These are phyloP conservation scores for Saturnispora sekii DNA, from an alignment of 805 yeast species.

Conservation along the genomic window DNA sequence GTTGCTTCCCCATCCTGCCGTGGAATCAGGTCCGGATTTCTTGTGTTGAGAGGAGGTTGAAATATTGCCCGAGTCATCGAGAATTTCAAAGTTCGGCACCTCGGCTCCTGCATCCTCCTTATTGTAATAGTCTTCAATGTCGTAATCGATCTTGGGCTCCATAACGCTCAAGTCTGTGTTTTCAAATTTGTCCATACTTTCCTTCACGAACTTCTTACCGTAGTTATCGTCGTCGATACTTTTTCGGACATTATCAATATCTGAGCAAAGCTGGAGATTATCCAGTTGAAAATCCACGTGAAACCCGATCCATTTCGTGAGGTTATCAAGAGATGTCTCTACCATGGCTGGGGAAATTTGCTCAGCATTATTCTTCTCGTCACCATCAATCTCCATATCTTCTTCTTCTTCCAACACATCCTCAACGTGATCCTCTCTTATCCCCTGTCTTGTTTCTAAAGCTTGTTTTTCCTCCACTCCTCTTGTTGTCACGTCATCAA, in stretches of 20 bases:
- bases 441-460: too few species aligned
- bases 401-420: neutral
- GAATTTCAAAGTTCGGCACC: constrained; percentile 2
- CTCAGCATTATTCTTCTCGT: neutral
- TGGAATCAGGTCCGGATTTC: neutral
- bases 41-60: neutral
- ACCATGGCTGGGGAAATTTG: neutral
- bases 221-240: constrained; percentile 6
- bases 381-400: neutral
- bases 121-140: constrained; percentile 6
- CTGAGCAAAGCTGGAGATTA: constrained; percentile 1
- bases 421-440: neutral
- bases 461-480: too few species aligned
- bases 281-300: neutral
- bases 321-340: too few species aligned
- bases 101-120: neutral
- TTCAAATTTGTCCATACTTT: constrained; percentile 5
- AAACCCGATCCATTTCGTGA: too few species aligned
- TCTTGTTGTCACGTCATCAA: constrained; percentile 42
- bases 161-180: neutral
- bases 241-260: constrained; percentile 6
- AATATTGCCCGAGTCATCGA: neutral
- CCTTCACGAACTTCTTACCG: constrained; percentile 5
- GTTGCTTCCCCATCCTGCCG: neutral
- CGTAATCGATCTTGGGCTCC: constrained; percentile 7